Evolutionary conservation across 2,329 filamentous ascomycete genomes (phyloP).

Genomic region (Fusarium brachygibbosum): DNA sequence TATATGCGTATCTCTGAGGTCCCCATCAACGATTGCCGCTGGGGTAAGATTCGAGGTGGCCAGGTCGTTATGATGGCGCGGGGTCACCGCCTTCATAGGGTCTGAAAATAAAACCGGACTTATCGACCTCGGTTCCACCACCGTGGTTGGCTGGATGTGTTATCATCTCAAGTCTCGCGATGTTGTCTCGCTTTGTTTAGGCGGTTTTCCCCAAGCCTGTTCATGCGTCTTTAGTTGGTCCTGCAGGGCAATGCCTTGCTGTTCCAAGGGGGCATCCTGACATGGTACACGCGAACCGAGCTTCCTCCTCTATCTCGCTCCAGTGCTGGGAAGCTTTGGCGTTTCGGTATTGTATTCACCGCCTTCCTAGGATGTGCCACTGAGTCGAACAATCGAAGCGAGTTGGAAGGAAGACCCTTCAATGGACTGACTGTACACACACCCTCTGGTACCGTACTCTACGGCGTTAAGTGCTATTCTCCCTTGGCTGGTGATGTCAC

Average conservation of each 20-base stretch:
- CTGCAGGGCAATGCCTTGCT: conserved; percentile 8
- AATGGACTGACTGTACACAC: conserved; percentile 29
- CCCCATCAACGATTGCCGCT: conserved; percentile 18
- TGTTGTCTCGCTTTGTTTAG: conserved; percentile 26
- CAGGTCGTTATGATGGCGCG: conserved; percentile 44
- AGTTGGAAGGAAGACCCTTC: conserved; percentile 38
- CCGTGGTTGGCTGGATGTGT: conserved; percentile 30
- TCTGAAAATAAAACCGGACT: conserved; percentile 49
- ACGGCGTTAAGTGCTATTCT: conserved; percentile 8
- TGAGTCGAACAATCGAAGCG: conserved; percentile 34
- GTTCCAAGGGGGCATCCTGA: conserved; percentile 10
- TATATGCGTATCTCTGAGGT: conserved; percentile 8
- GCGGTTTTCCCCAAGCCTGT: conserved; percentile 4
- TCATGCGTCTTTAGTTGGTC: conserved; percentile 17
- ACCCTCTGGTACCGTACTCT: conserved; percentile 25
- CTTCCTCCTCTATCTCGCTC: conserved; percentile 18
- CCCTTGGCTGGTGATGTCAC: conserved; percentile 47
- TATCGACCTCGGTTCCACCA: conserved; percentile 44
- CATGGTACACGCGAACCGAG: conserved; percentile 9
- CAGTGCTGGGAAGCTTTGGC: conserved; percentile 20
- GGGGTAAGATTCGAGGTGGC: conserved; percentile 25
- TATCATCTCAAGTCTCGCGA: conserved; percentile 25
- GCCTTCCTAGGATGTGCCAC: conserved; percentile 37
- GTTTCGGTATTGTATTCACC: conserved; percentile 37
- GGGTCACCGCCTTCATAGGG: conserved; percentile 51